phyloP scores from a whole-genome alignment of 2,329 filamentous ascomycete species.

The Arthrocladium fulminans region DNA sequence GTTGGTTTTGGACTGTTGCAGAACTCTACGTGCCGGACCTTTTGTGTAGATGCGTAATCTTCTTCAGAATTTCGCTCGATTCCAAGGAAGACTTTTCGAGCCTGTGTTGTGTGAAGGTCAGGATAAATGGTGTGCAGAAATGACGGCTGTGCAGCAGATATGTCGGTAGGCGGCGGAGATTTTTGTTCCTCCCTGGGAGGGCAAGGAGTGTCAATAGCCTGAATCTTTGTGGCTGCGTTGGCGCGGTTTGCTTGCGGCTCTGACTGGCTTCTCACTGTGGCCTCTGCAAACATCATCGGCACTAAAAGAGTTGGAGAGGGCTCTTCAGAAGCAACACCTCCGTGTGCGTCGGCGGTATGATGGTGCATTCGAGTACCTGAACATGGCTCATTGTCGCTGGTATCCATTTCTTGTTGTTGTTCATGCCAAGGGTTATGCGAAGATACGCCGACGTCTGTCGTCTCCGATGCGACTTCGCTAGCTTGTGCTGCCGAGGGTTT shows the following conservation, averaged over 20 bases:
- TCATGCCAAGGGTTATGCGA: not conserved
- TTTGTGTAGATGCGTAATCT: not conserved
- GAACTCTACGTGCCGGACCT: no score
- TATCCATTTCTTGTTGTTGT: not conserved
- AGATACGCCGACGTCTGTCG: not conserved
- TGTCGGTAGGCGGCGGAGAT: no score
- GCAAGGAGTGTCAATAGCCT: constrained; percentile 6
- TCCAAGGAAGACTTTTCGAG: not conserved
- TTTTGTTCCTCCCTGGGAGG: not conserved
- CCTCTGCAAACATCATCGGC: no score
- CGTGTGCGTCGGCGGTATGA: no score
- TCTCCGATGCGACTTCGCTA: not conserved
- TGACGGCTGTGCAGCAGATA: not conserved
- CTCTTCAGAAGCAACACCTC: no score
- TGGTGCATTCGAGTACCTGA: no score
- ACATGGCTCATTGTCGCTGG: no score
- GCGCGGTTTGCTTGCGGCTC: not conserved
- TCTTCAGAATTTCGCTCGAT: not conserved
- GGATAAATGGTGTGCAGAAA: constrained; percentile 3
- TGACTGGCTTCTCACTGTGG: not conserved
- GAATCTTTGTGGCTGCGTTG: not conserved
- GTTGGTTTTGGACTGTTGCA: no score
- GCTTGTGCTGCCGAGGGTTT: not conserved
- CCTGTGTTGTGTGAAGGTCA: not conserved
- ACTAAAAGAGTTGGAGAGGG: no score